These are phyloP conservation scores for Cercospora berteroae DNA, from an alignment of 2,329 filamentous ascomycete genomes.

Conservation along the genomic window DNA sequence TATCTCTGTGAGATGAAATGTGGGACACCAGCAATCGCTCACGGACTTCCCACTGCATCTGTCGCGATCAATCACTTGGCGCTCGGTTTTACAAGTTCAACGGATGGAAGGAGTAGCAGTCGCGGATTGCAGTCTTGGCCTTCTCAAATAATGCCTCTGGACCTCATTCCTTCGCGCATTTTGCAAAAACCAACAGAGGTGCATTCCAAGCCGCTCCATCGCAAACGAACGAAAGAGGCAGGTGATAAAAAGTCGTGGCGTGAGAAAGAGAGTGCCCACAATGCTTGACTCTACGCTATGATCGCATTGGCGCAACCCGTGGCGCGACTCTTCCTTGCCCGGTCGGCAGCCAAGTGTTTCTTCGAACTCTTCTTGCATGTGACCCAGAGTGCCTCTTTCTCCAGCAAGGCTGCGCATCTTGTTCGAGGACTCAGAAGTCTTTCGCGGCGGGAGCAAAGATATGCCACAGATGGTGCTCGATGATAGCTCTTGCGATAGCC, in stretches of 20 bases:
- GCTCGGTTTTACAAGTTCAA: not conserved
- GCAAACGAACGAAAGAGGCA: not conserved
- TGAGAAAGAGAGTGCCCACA: not conserved
- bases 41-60: not conserved
- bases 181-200: not conserved
- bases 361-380: constrained; percentile 7
- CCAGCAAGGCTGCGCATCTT: constrained; percentile 8
- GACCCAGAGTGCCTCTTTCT: constrained; percentile 2
- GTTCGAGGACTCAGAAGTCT: not conserved
- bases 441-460: not conserved
- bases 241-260: not conserved
- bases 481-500: not conserved
- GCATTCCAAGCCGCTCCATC: not conserved
- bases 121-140: not conserved
- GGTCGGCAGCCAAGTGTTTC: constrained; percentile 3
- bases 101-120: not conserved
- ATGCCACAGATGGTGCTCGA: not conserved
- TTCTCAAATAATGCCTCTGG: not conserved
- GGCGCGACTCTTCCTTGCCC: not conserved
- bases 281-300: constrained; percentile 4
- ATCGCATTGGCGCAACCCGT: not conserved
- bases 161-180: not conserved
- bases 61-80: not conserved
- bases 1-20: not conserved
- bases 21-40: not conserved